Evolutionary conservation across 169 alveolate species (phyloP).

Genomic region (Cryptosporidium canis): DNA sequence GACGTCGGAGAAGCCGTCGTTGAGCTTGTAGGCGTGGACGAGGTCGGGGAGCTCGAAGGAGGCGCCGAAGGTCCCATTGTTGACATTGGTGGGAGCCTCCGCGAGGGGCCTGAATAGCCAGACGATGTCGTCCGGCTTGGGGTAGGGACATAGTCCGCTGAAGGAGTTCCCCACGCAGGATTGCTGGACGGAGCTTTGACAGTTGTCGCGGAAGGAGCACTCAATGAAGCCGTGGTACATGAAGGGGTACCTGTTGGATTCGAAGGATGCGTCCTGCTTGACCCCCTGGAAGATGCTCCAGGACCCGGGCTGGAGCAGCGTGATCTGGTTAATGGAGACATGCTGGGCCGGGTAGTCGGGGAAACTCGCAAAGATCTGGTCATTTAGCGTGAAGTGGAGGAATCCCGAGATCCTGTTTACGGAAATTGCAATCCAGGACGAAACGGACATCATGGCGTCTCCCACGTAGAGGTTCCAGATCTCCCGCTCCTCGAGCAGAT

Average conservation of each 20-base stretch:
- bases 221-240: slow-evolving; percentile 55
- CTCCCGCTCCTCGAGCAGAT: slow-evolving; percentile 23
- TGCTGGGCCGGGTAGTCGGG: slow-evolving; percentile 66
- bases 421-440: slow-evolving; percentile 44
- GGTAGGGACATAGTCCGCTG: slow-evolving; percentile 71
- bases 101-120: slow-evolving; percentile 2
- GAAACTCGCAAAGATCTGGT: slow-evolving; percentile 49
- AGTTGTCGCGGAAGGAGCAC: slow-evolving; percentile 28
- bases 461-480: slow-evolving; percentile 48
- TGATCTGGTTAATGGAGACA: not conserved
- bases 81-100: not conserved
- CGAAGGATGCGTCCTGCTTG: slow-evolving; percentile 7
- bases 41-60: slow-evolving; percentile 39
- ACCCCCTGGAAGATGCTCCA: slow-evolving; percentile 57
- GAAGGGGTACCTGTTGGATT: slow-evolving; percentile 45
- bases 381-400: slow-evolving; percentile 21
- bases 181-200: not conserved
- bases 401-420: slow-evolving; percentile 61
- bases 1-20: slow-evolving; percentile 36
- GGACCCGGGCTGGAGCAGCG: not conserved
- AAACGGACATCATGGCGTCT: slow-evolving; percentile 1
- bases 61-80: slow-evolving; percentile 38
- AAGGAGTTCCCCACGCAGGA: slow-evolving; percentile 47
- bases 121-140: slow-evolving; percentile 15
- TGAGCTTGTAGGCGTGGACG: slow-evolving; percentile 29